Conservation (phyloP, 768 basidiomycete species). For the Dioszegia crocea region DNA sequence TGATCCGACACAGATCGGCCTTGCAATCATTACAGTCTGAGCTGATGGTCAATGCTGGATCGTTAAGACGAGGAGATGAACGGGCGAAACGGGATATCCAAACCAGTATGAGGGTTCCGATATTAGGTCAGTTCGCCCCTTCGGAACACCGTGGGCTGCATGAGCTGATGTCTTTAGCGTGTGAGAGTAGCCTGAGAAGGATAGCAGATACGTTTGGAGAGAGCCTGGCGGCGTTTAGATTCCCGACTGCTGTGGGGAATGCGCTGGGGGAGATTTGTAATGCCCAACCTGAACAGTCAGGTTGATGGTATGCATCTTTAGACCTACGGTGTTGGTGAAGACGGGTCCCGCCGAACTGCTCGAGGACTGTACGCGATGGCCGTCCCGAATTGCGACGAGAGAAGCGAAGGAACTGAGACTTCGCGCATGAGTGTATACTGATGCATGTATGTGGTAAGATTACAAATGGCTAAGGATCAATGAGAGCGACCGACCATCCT, state of each 20-base stretch:
- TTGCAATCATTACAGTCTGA: constrained; percentile 24
- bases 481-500: too few species aligned
- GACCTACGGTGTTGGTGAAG: too few species aligned
- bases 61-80: constrained; percentile 8
- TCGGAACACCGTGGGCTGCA: neutral
- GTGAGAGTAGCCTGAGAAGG: constrained; percentile 26
- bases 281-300: neutral
- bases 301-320: constrained; percentile 3
- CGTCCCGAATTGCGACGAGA: too few species aligned
- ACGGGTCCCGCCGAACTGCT: too few species aligned
- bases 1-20: constrained; percentile 30
- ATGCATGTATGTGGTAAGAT: too few species aligned
- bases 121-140: neutral
- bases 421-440: too few species aligned
- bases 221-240: constrained; percentile 38
- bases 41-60: constrained; percentile 13
- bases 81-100: constrained; percentile 10
- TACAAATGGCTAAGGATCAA: too few species aligned
- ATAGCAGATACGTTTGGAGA: constrained; percentile 37
- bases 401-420: too few species aligned
- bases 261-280: constrained; percentile 29
- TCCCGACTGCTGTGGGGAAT: constrained; percentile 33
- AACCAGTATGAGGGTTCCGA: neutral
- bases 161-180: constrained; percentile 16
- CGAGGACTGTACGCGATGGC: too few species aligned